Evolutionary conservation across 1,284 basidiomycete genomes (phyloP).

Genomic region (Naganishia liquefaciens): DNA sequence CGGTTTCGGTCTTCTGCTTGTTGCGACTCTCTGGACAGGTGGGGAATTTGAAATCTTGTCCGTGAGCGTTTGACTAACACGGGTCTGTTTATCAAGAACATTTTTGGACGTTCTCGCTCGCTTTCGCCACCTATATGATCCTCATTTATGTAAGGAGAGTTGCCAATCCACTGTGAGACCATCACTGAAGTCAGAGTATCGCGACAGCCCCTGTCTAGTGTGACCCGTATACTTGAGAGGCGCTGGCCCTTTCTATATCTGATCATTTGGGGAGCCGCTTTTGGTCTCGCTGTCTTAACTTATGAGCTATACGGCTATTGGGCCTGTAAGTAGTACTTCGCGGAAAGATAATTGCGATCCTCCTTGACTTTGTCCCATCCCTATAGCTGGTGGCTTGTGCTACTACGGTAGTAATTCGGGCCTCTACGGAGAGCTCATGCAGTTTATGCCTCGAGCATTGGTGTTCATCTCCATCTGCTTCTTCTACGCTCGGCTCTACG

Average conservation of each 20-base stretch:
- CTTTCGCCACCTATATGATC: conserved; percentile 53
- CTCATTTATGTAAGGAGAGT: conserved; percentile 45
- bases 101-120: conserved; percentile 52
- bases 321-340: conserved; percentile 37
- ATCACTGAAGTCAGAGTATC: not conserved
- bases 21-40: conserved; percentile 48
- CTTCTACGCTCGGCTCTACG: conserved; percentile 52
- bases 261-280: conserved; percentile 45
- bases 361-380: conserved; percentile 14
- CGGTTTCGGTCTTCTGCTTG: conserved; percentile 48
- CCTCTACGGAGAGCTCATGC: conserved; percentile 51
- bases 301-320: conserved; percentile 47
- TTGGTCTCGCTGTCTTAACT: conserved; percentile 42
- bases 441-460: conserved; percentile 52
- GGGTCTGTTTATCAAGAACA: conserved; percentile 42
- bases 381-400: conserved; percentile 47
- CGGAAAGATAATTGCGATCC: not conserved
- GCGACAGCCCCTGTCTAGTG: conserved; percentile 45
- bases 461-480: conserved; percentile 50
- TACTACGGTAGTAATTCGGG: conserved; percentile 48
- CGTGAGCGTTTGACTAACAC: not conserved
- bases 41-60: not conserved
- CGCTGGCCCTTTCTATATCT: conserved; percentile 48
- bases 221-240: conserved; percentile 49
- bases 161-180: not conserved